Base-by-base conservation (phyloP, 2,329 filamentous ascomycete species). In the Clarireedia hainanense region DNA sequence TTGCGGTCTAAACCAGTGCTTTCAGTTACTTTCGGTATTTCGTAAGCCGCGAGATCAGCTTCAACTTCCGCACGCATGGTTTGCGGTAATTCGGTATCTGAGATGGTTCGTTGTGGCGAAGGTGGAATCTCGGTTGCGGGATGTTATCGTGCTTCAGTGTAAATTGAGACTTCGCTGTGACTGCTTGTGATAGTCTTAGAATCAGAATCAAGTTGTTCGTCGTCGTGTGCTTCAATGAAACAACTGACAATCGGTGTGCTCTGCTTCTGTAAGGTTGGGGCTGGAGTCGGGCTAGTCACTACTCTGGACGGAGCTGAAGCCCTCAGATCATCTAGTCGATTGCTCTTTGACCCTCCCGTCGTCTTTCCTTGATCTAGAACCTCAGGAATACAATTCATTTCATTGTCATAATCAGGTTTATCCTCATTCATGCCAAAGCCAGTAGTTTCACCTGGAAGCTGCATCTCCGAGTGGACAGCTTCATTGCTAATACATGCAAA, bases 131-230 rank as follows among this genome's bases (percentile, higher is more conserved):
- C 39, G 4, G 39, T 26, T 23, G 52, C 43, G 17, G 52, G 39
- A 43, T 47, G 39, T 34, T 49, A 54, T 6, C 52, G 45, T 42
- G 49, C 34, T 54, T 54, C 52, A 9, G 49, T 54, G 30, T 15
- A 37, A 4, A 47, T 50, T 15, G 50, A 47, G 6, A 50, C 15
- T 45, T 45, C 52, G 5, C 46, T 34, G 30, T 27, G 17, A 37
- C 43, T 26, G 12, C 50, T 47, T 50, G 40, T 17, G 3, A 55
- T 50, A 4, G 30, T 10, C 3, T 36, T 20, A 17, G 50, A 14
- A 45, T 55, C 46, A 9, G 49, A 47, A 34, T 45, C 26, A 12
- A 50, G 39, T 47, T 34, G 49, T 20, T 47, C 37, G 27, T 42
- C 37, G 12, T 55, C 34, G 17, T 42, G 27, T 20, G 37, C 26